A percentile compares a stretch with the other conserved stretches of the same genome.
phyloP scores from a whole-genome alignment of 108 stramenopile genomes.

The Nitzschia palea region DNA sequence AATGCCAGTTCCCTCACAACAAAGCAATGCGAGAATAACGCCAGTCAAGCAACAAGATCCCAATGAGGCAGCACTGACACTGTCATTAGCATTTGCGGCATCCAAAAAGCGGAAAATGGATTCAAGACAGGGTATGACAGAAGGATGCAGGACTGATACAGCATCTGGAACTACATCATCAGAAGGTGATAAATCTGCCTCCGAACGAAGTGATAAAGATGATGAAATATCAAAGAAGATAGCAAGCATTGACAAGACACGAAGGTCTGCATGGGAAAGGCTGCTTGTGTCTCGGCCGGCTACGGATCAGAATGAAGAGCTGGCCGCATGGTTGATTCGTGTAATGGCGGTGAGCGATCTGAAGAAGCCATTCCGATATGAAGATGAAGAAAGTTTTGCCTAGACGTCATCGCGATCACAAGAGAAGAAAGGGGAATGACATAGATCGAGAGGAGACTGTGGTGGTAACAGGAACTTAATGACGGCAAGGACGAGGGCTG shows the following conservation, averaged over 20 bases:
- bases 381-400: not conserved
- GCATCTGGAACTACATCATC: too few relatives aligned
- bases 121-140: too few relatives aligned
- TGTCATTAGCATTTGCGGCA: not conserved
- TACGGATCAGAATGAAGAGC: conserved; percentile 1
- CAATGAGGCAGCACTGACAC: not conserved
- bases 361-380: conserved; percentile 26
- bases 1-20: too few relatives aligned
- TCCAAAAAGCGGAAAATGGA: not conserved
- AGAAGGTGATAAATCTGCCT: too few relatives aligned
- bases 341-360: conserved; percentile 8
- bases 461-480: too few relatives aligned
- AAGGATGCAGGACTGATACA: too few relatives aligned
- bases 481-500: too few relatives aligned
- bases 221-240: not conserved
- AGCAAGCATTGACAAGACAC: not conserved
- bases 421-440: too few relatives aligned
- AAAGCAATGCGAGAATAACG: not conserved
- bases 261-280: conserved; percentile 9
- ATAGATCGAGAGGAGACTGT: too few relatives aligned
- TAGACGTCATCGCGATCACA: not conserved
- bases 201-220: too few relatives aligned
- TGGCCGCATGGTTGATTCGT: conserved; percentile 1
- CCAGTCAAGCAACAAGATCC: not conserved
- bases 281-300: not conserved